Evolutionary conservation across 495 filamentous ascomycete genomes (phyloP), one percentile per base, ranked within the genome.

Genomic region (Penicillium macrosclerotiorum): DNA sequence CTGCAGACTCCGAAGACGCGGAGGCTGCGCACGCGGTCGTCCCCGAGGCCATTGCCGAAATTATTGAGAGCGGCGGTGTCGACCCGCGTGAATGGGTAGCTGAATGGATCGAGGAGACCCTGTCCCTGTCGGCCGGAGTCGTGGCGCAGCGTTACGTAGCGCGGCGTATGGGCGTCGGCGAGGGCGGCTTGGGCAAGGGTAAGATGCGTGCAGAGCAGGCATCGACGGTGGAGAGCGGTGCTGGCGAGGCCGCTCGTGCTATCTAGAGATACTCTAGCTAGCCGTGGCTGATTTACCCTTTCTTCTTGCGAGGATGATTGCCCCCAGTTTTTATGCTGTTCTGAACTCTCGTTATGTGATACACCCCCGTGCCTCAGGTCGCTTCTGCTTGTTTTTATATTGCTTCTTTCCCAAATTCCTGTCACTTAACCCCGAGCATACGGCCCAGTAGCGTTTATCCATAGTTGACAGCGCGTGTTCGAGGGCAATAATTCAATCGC

Each of bases 61-160:
- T 97, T 49, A 79, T 97, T 44, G 83, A 91, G 57, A 77, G 71
- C 37, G 94, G 94, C 13, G 93, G 91, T 25, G 86, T 96, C 2
- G 93, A 98, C 63, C 93, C 93, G 1, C 76, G 93, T 30, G 93
- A 97, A 65, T 98, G 93, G 93, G 87, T 95, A 26, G 83, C 91
- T 0, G 94, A 97, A 64, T 98, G 93, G 93, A 78, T 98, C 5
- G 90, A 97, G 69, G 94, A 97, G 65, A 70, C 84, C 0, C 76
- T 98, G n/a, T 80, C 75, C 30, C 65, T 96, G 41, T 80, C 82
- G 4, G 78, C 90, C 1, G 94, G 93, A 5, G 67, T 95, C 14
- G 82, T 97, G 8, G 93, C 93, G n/a, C 93, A 98, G 75, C 74
- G 89, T 51, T 98, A 98, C 64, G 94, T 98, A 4, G 93, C 93